Base-by-base conservation (phyloP, 441 rosid species). In the Jatropha multifida region DNA sequence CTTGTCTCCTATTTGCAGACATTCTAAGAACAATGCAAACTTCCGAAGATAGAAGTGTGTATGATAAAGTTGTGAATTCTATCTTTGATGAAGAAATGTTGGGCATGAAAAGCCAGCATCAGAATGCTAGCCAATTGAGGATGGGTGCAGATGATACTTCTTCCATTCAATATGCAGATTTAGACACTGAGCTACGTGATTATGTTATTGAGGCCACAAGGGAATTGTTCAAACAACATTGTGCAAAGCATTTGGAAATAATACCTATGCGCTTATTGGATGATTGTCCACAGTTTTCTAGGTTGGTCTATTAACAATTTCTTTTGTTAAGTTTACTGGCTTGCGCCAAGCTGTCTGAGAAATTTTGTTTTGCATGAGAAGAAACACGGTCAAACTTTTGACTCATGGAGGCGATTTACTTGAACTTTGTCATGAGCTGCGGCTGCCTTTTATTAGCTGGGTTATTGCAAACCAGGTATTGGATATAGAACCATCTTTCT, bases 371-470 rank as follows among this genome's bases (percentile, higher is more conserved):
- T 86, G 62, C 70, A 73, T 78, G 70, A 61, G 70, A 83, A 93
- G 99, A 93, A 95, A 86, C 79, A 79, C 96, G 77, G 95, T 95
- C 82, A 95, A 95, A 81, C 93, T 95, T 83, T 85, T 95, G 87
- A 88, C 88, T 72, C 89, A 81, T 77, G 98, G 98, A 79, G 99
- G 99, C 74, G 95, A 95, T 83, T 83, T 95, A 84, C 90, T 95
- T 81, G 99, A 92, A 79, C 95, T 95, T 82, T 89, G 96, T 83
- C 88, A 87, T 71, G 99, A 95, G 88, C 82, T 95, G 76, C 97
- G 99, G 52, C 79, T 87, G 75, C 96, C 98, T 67, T 95, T 93
- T 85, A 89, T 85, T 81, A 82, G 79, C 73, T 95, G 97, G 99
- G 86, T 86, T 51, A 79, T 85, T 69, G 82, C 64, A 70, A 90